Base-by-base conservation (phyloP, 2,329 filamentous ascomycete species). In the Colletotrichum echinochloae region DNA sequence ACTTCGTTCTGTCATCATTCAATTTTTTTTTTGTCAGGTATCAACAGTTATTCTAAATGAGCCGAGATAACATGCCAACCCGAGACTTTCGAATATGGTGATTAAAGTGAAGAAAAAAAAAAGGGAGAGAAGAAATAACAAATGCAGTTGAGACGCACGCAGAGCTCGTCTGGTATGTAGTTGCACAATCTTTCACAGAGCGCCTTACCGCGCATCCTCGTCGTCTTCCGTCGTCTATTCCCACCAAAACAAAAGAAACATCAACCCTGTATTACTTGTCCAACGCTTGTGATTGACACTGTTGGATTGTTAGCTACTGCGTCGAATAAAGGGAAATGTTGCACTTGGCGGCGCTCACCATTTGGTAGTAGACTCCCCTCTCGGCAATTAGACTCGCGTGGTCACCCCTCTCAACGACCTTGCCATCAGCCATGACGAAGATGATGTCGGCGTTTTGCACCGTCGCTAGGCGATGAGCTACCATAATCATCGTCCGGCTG, bases 361-460 rank as follows among this genome's bases (percentile, higher is more conserved):
- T 71, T 23, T 71, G 65, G 60, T 55, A 71, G 48, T 71, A 71
- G 14, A 70, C 55, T 14, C 69, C 69, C 55, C 54, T 54, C 60
- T 65, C 60, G 26, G 65, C 65, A 44, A 71, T 65, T 28, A 71
- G 20, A 16, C 35, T 65, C 16, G 65, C 69, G 46, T 71, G 69
- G 23, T 65, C 60, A n/a, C 69, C 69, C 8, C 49, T 51, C 71
- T 85, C 83, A 0, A 83, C 74, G n/a, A 85, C 77, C 18, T 61
- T 76, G 0, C 84, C 84, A 0, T 81, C 78, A 5, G 80, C 79
- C 66, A 86, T 77, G 0, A 86, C 79, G 60, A 83, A 84, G 39
- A 86, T 85, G 0, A 78, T 73, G 72, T 85, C 82, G 0, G 83
- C 83, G 11, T 78, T 79, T 57, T 80, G 77, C 11, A 86, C 81